phyloP scores from a whole-genome alignment of 1,139 yeast species.

The Taphrina flavorubra region DNA sequence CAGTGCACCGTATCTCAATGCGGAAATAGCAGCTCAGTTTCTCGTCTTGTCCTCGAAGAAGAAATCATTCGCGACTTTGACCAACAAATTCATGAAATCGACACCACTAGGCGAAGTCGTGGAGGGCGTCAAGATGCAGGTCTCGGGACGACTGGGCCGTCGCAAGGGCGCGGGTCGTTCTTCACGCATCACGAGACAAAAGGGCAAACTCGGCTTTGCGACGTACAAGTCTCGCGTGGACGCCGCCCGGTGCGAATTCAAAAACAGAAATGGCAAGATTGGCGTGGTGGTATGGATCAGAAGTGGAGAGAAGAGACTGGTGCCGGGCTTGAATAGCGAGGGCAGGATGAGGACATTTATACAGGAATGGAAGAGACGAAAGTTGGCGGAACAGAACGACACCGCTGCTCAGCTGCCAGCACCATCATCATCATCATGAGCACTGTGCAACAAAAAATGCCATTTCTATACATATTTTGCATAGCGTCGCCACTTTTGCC shows the following conservation, averaged over 20 bases:
- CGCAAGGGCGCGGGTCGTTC: conserved; percentile 38
- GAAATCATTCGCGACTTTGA: conserved; percentile 29
- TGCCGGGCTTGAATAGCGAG: conserved; percentile 30
- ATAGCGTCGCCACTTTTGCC: conserved; percentile 2
- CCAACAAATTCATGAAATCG: conserved; percentile 35
- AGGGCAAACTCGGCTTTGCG: conserved; percentile 38
- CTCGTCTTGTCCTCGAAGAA: conserved; percentile 37
- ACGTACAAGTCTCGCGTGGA: conserved; percentile 35
- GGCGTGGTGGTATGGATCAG: conserved; percentile 39
- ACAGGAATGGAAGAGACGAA: conserved; percentile 33
- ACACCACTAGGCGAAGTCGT: conserved; percentile 35
- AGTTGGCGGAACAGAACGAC: conserved; percentile 8
- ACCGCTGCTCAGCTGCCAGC: background rate
- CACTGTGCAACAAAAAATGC: too few species aligned
- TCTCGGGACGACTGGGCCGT: conserved; percentile 37
- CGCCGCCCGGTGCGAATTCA: conserved; percentile 39
- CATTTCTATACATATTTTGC: too few species aligned
- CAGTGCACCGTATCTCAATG: conserved; percentile 40
- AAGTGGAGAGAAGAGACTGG: conserved; percentile 33
- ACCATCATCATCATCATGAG: background rate
- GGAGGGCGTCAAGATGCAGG: conserved; percentile 37
- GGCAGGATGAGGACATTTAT: conserved; percentile 37
- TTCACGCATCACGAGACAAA: conserved; percentile 35
- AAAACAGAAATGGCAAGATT: conserved; percentile 39
- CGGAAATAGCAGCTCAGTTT: conserved; percentile 37